Conservation (phyloP, 495 filamentous ascomycete genomes). For the Aspergillus ostianus region DNA sequence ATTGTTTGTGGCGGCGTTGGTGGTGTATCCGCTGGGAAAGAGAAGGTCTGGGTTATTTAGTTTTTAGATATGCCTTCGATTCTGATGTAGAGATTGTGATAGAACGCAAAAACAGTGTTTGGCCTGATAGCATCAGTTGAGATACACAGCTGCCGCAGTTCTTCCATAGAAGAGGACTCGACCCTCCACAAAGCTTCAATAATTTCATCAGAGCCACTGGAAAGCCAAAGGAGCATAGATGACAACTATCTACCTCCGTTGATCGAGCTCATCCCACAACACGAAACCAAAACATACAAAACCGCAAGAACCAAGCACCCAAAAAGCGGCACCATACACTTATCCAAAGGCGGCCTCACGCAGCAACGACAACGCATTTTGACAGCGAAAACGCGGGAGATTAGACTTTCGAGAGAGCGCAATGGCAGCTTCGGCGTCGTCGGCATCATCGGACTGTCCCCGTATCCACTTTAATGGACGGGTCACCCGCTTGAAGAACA, state of each 20-base stretch:
- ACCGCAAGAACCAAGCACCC: neutral
- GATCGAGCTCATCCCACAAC: too few relatives aligned
- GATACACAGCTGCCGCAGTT: too few relatives aligned
- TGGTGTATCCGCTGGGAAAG: slow-evolving; percentile 92
- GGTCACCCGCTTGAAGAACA: too few relatives aligned
- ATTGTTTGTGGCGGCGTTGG: slow-evolving; percentile 75
- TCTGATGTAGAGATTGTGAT: neutral
- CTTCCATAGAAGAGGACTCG: too few relatives aligned
- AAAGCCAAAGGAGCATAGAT: too few relatives aligned
- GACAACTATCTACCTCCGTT: too few relatives aligned
- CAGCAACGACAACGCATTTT: neutral
- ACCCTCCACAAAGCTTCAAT: too few relatives aligned
- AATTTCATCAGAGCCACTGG: too few relatives aligned
- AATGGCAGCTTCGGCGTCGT: too few relatives aligned
- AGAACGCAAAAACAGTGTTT: neutral
- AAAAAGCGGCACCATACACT: neutral
- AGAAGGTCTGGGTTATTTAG: slow-evolving; percentile 81
- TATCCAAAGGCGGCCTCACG: neutral
- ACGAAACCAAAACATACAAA: neutral
- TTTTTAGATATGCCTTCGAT: slow-evolving; percentile 52
- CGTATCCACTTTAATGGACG: too few relatives aligned
- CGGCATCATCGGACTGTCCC: too few relatives aligned
- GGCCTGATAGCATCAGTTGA: neutral
- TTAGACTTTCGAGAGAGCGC: neutral
- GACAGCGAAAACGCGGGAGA: neutral